Percentiles rank a stretch among this genome's conserved stretches.
These are phyloP conservation scores for Melampsora americana DNA, from an alignment of 1,284 basidiomycete genomes.

Conservation along the genomic window DNA sequence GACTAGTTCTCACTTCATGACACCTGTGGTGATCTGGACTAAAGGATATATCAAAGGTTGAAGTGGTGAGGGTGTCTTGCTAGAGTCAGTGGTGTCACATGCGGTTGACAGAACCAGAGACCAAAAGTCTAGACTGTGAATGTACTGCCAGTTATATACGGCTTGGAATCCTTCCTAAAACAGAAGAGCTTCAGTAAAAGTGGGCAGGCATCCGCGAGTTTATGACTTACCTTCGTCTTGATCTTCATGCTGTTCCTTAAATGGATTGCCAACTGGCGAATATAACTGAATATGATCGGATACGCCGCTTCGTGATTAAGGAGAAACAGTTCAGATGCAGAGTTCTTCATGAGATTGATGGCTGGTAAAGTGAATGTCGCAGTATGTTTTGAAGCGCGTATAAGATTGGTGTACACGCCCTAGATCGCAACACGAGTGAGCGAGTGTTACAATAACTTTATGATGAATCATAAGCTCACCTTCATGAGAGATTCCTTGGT, in stretches of 20 bases:
- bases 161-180: conserved; percentile 76
- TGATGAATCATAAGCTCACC: conserved; percentile 56
- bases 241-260: conserved; percentile 86
- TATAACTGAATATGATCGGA: conserved; percentile 94
- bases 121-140: conserved; percentile 97
- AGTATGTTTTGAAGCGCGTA: conserved; percentile 77
- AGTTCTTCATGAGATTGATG: conserved; percentile 97
- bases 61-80: conserved; percentile 69
- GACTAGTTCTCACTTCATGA: conserved; percentile 68
- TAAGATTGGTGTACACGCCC: conserved; percentile 79
- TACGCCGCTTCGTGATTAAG: conserved; percentile 71
- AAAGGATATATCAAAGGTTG: conserved; percentile 89
- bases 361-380: conserved; percentile 82
- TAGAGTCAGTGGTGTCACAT: conserved; percentile 64
- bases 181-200: conserved; percentile 48
- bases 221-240: conserved; percentile 66
- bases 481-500: conserved; percentile 82
- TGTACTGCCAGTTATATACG: conserved; percentile 98
- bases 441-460: not conserved
- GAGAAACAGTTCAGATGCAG: conserved; percentile 85
- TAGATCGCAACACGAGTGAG: conserved; percentile 52
- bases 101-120: conserved; percentile 77
- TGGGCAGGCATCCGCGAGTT: conserved; percentile 45
- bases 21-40: conserved; percentile 87
- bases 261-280: conserved; percentile 91